Base-by-base conservation (phyloP, 495 filamentous ascomycete species). In the Aspergillus homomorphus region DNA sequence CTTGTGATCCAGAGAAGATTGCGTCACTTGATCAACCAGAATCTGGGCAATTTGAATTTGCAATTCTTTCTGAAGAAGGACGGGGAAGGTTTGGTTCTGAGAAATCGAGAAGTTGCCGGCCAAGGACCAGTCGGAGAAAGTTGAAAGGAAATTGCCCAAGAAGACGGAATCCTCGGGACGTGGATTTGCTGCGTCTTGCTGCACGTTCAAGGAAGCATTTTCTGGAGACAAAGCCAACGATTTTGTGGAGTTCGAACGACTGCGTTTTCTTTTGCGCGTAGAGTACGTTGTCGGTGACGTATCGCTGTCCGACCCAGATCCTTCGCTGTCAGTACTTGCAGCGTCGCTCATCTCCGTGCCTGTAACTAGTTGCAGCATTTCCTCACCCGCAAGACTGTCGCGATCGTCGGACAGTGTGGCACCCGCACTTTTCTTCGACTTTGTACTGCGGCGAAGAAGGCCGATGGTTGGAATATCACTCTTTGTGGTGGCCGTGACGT, bases 1-100 rank as follows among this genome's bases (percentile, higher is more conserved):
- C 16, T 62, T 61, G 63, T 79, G 73, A 45, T 75, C 62, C 20
- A 79, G 59, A 4, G 77, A 78, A n/a, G 75, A 78, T 58, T 78
- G 77, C 7, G 74, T 76, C 55, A 78, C 58, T 62, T 82, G 80
- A 46, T 81, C 79, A 21, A 74, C 74, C 16, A 81, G 53, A 22
- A 81, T 53, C 52, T 82, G 80, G 3, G 78, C 79, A 51, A 80
- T 64, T 50, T 74, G 69, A 22, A 78, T 67, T 22, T 79, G 69
- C 33, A 75, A 66, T 57, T 79, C 74, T 26, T 65, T 73, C 26
- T 69, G 64, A 26, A 63, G 54, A 19, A 77, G 65, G 7, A 71
- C 63, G 0, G 74, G 75, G 3, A 68, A 61, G 45, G 71, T 57
- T 44, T 66, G 70, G 42, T 62, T 69, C 44, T 71, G 70, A 16